These are phyloP conservation scores for Globisporangium heterothallicum DNA, from an alignment of 352 stramenopile genomes.

Conservation along the genomic window DNA sequence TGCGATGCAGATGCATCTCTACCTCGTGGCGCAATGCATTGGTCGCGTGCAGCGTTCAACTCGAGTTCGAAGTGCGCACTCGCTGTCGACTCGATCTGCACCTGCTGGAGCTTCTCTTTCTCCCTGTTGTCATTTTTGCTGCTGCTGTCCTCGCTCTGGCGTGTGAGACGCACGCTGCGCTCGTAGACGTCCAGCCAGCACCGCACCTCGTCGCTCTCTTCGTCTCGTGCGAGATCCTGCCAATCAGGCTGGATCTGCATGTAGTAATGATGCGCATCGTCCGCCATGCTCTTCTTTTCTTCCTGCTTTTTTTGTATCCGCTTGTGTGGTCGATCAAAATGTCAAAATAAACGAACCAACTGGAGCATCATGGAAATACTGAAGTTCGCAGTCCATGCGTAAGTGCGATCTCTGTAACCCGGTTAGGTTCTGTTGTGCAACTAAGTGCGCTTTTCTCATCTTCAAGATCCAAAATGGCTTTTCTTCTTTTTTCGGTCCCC, in stretches of 20 bases:
- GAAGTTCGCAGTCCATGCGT: too few relatives aligned
- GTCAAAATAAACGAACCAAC: not conserved
- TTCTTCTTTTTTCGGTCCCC: too few relatives aligned
- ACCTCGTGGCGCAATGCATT: constrained; percentile 5
- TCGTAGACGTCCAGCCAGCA: constrained; percentile 59
- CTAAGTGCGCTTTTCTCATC: too few relatives aligned
- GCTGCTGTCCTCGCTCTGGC: constrained; percentile 1
- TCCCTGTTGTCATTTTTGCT: not conserved
- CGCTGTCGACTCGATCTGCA: constrained; percentile 12
- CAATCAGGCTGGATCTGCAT: constrained; percentile 71
- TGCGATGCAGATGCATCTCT: not conserved
- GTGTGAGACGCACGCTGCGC: constrained; percentile 20
- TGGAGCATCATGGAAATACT: not conserved
- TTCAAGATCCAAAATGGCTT: too few relatives aligned
- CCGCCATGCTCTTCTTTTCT: not conserved
- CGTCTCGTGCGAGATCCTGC: constrained; percentile 15
- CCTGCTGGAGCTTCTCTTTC: constrained; percentile 1
- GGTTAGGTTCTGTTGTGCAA: too few relatives aligned
- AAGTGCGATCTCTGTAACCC: too few relatives aligned
- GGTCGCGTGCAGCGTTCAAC: constrained; percentile 6
- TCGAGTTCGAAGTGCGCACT: constrained; percentile 44
- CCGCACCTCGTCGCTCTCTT: constrained; percentile 6
- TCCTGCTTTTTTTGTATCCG: not conserved
- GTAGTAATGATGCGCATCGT: constrained; percentile 26
- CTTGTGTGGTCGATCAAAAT: not conserved